Percentiles rank a stretch among this genome's conserved stretches.
phyloP scores from a whole-genome alignment of 495 filamentous ascomycete genomes.

The Daldinia concentrica region DNA sequence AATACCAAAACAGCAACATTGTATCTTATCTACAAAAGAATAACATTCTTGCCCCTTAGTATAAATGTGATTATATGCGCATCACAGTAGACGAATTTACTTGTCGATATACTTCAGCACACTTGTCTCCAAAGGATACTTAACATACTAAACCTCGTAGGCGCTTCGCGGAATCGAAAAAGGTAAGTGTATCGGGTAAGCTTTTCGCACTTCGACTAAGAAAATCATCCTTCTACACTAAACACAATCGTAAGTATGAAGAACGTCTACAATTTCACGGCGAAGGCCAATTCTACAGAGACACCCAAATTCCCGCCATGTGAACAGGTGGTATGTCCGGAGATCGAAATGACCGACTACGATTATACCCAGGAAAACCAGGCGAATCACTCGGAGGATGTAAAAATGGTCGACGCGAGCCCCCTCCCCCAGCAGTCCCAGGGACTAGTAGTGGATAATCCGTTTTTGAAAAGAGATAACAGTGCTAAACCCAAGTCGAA shows the following conservation, averaged over 20 bases:
- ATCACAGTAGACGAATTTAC: too few species aligned
- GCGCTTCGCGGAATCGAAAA: too few species aligned
- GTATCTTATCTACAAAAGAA: neutral
- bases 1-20: neutral
- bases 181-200: too few species aligned
- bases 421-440: neutral
- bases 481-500: neutral
- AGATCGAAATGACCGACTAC: slow-evolving; percentile 5
- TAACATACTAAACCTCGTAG: neutral
- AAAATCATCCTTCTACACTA: too few species aligned
- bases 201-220: too few species aligned
- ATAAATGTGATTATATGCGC: neutral
- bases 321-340: neutral
- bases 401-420: neutral
- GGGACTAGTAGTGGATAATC: neutral
- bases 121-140: neutral
- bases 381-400: neutral
- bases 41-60: neutral
- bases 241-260: too few species aligned
- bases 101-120: neutral
- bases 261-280: too few species aligned
- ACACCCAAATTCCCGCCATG: neutral
- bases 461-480: too few species aligned
- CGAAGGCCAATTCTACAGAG: neutral
- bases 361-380: neutral